phyloP scores from a whole-genome alignment of 805 yeast genomes.

The Cyberlindnera mrakii region DNA sequence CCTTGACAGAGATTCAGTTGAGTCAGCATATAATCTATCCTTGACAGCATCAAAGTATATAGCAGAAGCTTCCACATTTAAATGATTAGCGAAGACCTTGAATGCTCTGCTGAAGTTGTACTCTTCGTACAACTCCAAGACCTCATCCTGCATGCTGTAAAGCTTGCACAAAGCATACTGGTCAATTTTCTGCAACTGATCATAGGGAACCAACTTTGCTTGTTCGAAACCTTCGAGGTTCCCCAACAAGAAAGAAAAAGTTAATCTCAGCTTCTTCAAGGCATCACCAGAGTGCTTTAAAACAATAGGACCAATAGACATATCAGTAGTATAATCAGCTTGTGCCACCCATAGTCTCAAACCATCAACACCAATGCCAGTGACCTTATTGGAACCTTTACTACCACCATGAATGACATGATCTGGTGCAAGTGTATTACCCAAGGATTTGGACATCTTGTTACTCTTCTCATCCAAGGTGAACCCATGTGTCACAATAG shows the following conservation, averaged over 20 bases:
- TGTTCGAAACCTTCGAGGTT: constrained; percentile 46
- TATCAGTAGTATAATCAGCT: constrained; percentile 78
- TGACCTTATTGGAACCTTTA: constrained; percentile 47
- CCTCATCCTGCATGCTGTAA: constrained; percentile 35
- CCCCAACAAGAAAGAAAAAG: constrained; percentile 77
- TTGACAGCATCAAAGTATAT: constrained; percentile 82
- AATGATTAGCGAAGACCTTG: constrained; percentile 60
- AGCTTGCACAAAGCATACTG: constrained; percentile 55
- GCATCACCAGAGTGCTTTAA: constrained; percentile 74
- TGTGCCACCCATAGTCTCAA: constrained; percentile 87
- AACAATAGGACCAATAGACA: constrained; percentile 65
- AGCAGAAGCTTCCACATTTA: constrained; percentile 73
- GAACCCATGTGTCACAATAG: constrained; percentile 89
- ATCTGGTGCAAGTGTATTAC: constrained; percentile 70
- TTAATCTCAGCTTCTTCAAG: constrained; percentile 73
- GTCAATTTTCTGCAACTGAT: constrained; percentile 46
- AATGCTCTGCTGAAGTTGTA: constrained; percentile 69
- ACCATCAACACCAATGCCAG: constrained; percentile 84
- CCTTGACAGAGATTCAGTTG: constrained; percentile 39
- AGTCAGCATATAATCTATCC: constrained; percentile 78
- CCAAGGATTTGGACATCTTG: constrained; percentile 92
- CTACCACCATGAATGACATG: constrained; percentile 40
- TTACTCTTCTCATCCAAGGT: constrained; percentile 77
- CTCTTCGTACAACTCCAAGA: constrained; percentile 40
- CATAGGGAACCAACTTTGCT: constrained; percentile 31